Evolutionary conservation across 2,329 filamentous ascomycete genomes (phyloP), one percentile per base, ranked within the genome.

Genomic region (Seiridium unicorne): DNA sequence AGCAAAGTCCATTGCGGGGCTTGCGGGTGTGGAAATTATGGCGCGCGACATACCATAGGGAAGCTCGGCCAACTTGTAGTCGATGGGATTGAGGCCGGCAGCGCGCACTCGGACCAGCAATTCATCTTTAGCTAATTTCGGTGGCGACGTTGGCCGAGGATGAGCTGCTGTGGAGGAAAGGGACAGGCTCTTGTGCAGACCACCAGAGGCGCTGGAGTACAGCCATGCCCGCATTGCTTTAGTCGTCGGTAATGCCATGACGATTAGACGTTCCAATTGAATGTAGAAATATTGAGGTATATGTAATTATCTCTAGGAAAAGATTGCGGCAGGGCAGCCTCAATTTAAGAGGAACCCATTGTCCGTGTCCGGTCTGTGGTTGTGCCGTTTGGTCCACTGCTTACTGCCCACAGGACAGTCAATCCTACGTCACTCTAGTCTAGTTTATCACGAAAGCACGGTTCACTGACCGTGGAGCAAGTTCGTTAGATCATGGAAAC

Each of bases 1-100:
- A 63, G 76, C 74, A 63, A 83, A 81, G 65, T 87, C 84, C 65
- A 79, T 76, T 26, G 78, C 78, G 0, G 79, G 79, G 1, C 73
- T 79, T 31, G 76, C 76, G 35, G 83, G 81, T 26, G 68, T 69
- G 40, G 68, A 57, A 13, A 75, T 55, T 7, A 74, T 62, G 46
- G 74, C 61, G 35, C 73, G 73, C 4, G 77, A 70, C 44, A 76
- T 65, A 44, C 80, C 3, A 9, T 74, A 74, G 3, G 78, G 59
- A 4, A 49, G 47, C 53, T 79, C 77, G 11, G 72, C 66, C 4
- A 81, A 51, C 61, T 84, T 83, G 75, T 78, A 77, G 69, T 84
- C 81, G 59, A 77, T 76, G 0, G 81, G 81, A 65, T 84, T 84
- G 38, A 81, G 68, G 3, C 73, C 69, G 1, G 76, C 73, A 62